Base-by-base conservation (phyloP, 1,284 basidiomycete species). In the Pterula multifida region DNA sequence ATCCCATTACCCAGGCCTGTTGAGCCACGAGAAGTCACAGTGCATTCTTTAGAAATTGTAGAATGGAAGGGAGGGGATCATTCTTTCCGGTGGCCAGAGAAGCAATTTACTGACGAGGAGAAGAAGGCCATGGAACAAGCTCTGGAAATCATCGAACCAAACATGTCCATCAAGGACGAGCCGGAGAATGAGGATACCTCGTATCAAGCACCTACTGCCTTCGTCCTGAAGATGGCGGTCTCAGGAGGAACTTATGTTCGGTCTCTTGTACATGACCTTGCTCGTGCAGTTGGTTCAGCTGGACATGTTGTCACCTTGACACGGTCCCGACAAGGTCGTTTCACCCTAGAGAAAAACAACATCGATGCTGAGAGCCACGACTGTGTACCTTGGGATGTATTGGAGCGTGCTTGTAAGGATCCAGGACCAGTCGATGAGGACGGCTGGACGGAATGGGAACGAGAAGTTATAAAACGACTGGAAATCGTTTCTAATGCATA, bases 201-300 rank as follows among this genome's bases (percentile, higher is more conserved):
- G 17, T 69, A 71, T 26, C 65, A 74, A 49, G 62, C 61, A 13
- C 88, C 92, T 1, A 76, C 83, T 0, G 84, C 83, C n/a, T 95
- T 97, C 63, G 84, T 85, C 9, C 69, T 97, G 54, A 78, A 77
- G 50, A 94, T 97, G 91, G 86, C 76, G 52, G 94, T 96, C 4
- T 91, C 90, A 15, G 87, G 87, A n/a, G 93, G 93, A 22, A 97
- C 93, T n/a, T 97, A 97, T 60, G 92, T 97, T 45, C 83, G 93
- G 48, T 90, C 85, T 1, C 84, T 96, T 56, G 85, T 92, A 45
- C 91, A 97, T 63, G 93, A 97, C 63, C 74, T 97, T 19, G 89
- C 85, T 4, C 79, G 83, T 55, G 78, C 81, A 1, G 64, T 97
- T 21, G 88, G 82, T 1, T 89, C 86, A 39, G 88, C 88, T 2